Base-by-base conservation (phyloP, 2,329 filamentous ascomycete genomes). In the Helotiales sp. region DNA sequence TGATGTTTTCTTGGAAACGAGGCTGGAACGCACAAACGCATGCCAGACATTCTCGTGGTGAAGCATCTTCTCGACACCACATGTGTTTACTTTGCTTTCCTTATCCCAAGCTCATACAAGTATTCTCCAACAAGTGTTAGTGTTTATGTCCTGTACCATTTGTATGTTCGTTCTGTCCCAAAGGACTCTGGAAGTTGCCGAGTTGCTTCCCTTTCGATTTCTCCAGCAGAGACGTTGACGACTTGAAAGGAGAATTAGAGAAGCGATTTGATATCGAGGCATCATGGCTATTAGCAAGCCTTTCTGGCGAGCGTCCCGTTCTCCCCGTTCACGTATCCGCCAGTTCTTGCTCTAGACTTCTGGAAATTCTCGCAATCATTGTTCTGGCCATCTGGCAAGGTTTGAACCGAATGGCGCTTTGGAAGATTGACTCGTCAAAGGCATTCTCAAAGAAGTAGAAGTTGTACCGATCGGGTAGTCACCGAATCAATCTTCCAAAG, bases 11-110 rank as follows among this genome's bases (percentile, higher is more conserved):
- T 42, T 24, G 22, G 13, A 17, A 13, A 24, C 54, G 30, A 60
- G 58, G 58, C 58, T 60, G 58, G n/a, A 48, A 40, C 40, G n/a
- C 10, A 10, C 40, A 44, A 44, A 44, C 40, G 22, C 12, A 44
- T 24, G 8, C 15, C 40, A 44, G 40, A 44, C 40, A 25, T 25
- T 27, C 10, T 25, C 22, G 40, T 44, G 22, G 40, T 44, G 19
- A 15, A 27, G 5, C 36, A n/a, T 13, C 3, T 44, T 44, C 22
- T 24, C 19, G 12, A 13, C 40, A 3, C 19, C 19, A 13, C 4
- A 25, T 44, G 24, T 13, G 7, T 24, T 15, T 15, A 15, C 22
- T 25, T 44, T 27, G 8, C 9, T 2, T 25, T 44, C 40, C 15
- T 44, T 13, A 15, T 6, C 15, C 8, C 40, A 25, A 12, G 6